Evolutionary conservation across 176 grass and related monocot species (phyloP).

Genomic region (Urochloa ruziziensis): DNA sequence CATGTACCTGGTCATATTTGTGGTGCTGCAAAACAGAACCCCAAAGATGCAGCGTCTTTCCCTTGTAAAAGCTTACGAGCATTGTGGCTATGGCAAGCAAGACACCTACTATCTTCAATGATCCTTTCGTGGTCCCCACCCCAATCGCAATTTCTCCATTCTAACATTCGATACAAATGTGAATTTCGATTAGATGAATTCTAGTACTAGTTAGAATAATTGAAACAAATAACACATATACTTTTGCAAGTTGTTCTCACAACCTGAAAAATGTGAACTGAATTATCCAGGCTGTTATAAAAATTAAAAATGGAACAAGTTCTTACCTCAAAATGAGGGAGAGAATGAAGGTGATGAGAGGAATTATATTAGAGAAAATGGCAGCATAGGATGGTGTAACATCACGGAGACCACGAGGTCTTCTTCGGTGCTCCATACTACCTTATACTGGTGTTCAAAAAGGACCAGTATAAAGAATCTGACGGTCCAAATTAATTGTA

Average conservation of each 20-base stretch:
- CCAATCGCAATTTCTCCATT: slow-evolving; percentile 31
- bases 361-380: slow-evolving; percentile 45
- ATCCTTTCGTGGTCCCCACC: not conserved
- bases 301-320: not conserved
- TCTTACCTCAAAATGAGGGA: slow-evolving; percentile 44
- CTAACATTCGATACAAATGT: not conserved
- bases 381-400: not conserved
- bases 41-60: slow-evolving; percentile 37
- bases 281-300: not conserved
- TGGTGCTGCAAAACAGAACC: slow-evolving; percentile 13
- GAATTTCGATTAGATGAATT: not conserved
- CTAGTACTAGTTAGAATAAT: not conserved
- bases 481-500: too few relatives aligned
- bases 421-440: too few relatives aligned
- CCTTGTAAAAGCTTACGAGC: slow-evolving; percentile 51
- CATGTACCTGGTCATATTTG: not conserved
- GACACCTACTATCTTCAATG: slow-evolving; percentile 27
- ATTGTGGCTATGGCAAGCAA: slow-evolving; percentile 36
- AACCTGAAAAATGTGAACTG: not conserved
- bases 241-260: not conserved
- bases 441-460: too few relatives aligned
- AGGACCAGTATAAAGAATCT: too few relatives aligned
- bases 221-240: not conserved
- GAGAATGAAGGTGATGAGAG: slow-evolving; percentile 42
- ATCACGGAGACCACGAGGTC: not conserved